Base-by-base conservation (phyloP, 129 eudicot species). In the Apium graveolens region DNA sequence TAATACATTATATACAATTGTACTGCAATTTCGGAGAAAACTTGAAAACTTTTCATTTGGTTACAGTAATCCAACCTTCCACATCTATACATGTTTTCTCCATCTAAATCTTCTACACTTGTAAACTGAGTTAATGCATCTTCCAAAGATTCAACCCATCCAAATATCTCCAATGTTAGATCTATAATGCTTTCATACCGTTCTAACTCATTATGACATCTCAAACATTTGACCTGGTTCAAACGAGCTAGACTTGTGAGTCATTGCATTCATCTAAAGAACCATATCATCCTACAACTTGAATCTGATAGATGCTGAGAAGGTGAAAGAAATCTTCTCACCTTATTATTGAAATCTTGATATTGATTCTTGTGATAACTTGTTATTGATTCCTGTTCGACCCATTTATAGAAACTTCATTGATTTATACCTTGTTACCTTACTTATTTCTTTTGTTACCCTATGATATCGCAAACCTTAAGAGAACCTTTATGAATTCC, bases 21-120 rank as follows among this genome's bases (percentile, higher is more conserved):
- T 57, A 27, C 49, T 20, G 76, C 49, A 44, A 76, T 77, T 20
- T 13, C 39, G 32, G 43, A 70, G 24, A 70, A 31, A 74, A 38
- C 10, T 55, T 75, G 51, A n/a, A 72, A 79, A 80, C 57, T 38
- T 78, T 44, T 21, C 46, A 42, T 13, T 34, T n/a, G 6, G 32
- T 10, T 44, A 55, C 41, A 78, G 35, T 75, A 41, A 74, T 32
- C 73, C 78, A 31, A 94, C 98, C 98, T 94, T 86, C 91, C 96
- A 85, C 98, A 94, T 86, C 90, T 78, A 80, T 94, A 94, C 98
- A 88, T 94, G 78, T 94, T 94, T 82, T 94, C 97, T 71, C 98
- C 98, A 65, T 91, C 98, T 83, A 94, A 90, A 90, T 91, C 90
- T 83, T 94, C 98, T 2, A 86, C 84, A 60, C 93, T 87, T 27